Conservation (phyloP, 192 early-diverging fungal genomes). For the Mortierella alpina region DNA sequence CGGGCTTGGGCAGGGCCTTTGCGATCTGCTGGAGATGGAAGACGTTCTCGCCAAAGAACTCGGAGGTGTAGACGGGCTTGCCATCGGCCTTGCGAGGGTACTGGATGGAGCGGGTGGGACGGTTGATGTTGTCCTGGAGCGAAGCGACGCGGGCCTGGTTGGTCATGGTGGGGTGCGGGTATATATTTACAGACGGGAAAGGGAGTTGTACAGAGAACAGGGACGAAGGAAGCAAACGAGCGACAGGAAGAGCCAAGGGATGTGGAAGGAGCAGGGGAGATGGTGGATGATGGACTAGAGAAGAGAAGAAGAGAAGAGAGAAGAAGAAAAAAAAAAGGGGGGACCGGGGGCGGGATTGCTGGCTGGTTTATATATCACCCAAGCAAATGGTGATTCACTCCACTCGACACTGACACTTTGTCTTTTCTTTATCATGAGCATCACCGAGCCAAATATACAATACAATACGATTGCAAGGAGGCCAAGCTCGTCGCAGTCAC, state of each 20-base stretch:
- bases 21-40: conserved; percentile 93
- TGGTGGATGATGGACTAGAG: conserved; percentile 1
- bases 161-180: conserved; percentile 36
- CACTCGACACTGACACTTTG: too few species aligned
- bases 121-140: conserved; percentile 67
- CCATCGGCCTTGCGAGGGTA: conserved; percentile 80
- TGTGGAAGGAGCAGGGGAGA: not conserved
- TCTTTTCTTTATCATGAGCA: not conserved
- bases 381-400: not conserved
- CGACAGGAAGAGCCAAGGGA: too few species aligned
- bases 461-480: too few species aligned
- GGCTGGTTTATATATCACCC: too few species aligned
- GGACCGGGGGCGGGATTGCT: not conserved
- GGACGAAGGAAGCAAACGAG: not conserved
- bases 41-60: conserved; percentile 94
- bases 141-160: conserved; percentile 61
- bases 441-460: too few species aligned
- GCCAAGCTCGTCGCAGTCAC: too few species aligned
- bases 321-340: not conserved
- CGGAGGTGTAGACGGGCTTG: conserved; percentile 82
- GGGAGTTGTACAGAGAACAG: not conserved
- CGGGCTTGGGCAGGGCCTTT: conserved; percentile 93
- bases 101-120: conserved; percentile 76
- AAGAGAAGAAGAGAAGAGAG: not conserved
- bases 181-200: conserved; percentile 27